Percentiles rank a stretch among this genome's conserved stretches.
These are phyloP conservation scores for Sphaerulina populicola DNA, from an alignment of 2,329 filamentous ascomycete species.

Conservation along the genomic window DNA sequence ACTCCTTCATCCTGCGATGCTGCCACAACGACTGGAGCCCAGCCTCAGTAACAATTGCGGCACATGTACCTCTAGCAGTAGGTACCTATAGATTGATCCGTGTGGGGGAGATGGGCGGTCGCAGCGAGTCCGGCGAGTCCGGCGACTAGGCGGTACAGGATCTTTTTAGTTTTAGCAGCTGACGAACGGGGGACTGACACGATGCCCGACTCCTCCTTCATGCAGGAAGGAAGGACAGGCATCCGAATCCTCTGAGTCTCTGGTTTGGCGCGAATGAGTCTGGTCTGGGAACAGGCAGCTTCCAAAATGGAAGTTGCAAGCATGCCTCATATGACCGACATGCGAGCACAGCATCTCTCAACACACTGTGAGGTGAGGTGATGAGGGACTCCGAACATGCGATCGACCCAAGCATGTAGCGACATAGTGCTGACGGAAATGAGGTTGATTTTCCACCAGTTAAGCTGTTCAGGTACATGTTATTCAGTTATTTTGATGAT, in stretches of 20 bases:
- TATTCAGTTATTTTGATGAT: no score
- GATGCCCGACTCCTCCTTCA: constrained; percentile 9
- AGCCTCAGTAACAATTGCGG: background rate
- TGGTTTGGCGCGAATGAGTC: background rate
- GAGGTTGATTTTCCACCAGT: no score
- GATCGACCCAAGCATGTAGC: no score
- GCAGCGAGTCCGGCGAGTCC: background rate
- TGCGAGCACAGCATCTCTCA: no score
- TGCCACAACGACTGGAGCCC: background rate
- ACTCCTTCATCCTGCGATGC: background rate
- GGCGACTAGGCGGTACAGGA: constrained; percentile 2
- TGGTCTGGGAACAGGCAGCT: background rate
- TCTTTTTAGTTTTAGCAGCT: constrained; percentile 2
- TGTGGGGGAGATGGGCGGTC: constrained; percentile 1
- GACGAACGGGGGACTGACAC: constrained; percentile 13
- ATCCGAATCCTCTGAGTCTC: constrained; percentile 4
- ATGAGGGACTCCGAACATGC: no score
- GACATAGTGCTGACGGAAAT: no score
- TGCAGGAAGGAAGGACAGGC: constrained; percentile 3
- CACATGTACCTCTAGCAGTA: background rate
- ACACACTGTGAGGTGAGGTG: no score
- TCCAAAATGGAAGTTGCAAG: background rate
- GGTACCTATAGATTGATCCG: background rate
- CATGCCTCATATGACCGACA: no score
- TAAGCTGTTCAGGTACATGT: no score